These are phyloP conservation scores for Microthlaspi erraticum DNA, from an alignment of 345 rosid species.

Conservation along the genomic window DNA sequence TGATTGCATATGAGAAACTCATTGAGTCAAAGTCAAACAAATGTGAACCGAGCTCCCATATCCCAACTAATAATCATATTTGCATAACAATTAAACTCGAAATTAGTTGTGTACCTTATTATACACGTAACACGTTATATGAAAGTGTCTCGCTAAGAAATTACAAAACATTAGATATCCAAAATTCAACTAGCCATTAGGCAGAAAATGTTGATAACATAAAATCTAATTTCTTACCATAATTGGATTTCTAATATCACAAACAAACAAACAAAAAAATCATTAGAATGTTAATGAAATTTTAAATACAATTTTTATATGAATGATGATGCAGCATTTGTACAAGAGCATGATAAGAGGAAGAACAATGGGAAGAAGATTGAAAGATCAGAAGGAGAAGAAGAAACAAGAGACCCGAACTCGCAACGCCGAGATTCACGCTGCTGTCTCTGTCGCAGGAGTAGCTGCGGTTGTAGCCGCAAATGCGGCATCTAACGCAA, in stretches of 20 bases:
- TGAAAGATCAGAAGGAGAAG: constrained; percentile 90
- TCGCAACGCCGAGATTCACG: constrained; percentile 84
- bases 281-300: not conserved
- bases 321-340: constrained; percentile 52
- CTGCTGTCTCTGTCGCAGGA: constrained; percentile 94
- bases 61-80: not conserved
- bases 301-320: constrained; percentile 3
- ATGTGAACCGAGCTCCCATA: not conserved
- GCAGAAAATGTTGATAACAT: not conserved
- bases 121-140: not conserved
- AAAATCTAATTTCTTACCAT: not conserved
- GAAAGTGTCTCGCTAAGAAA: not conserved
- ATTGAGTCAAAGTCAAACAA: not conserved
- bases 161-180: not conserved
- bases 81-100: not conserved
- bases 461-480: constrained; percentile 94
- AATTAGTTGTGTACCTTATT: not conserved
- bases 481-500: constrained; percentile 62
- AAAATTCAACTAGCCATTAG: not conserved
- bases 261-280: not conserved
- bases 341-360: constrained; percentile 75
- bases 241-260: not conserved
- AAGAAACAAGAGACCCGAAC: constrained; percentile 85
- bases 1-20: not conserved
- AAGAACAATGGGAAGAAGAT: constrained; percentile 82